phyloP scores from a whole-genome alignment of 345 rosid genomes.

The Rhizophora mangle region DNA sequence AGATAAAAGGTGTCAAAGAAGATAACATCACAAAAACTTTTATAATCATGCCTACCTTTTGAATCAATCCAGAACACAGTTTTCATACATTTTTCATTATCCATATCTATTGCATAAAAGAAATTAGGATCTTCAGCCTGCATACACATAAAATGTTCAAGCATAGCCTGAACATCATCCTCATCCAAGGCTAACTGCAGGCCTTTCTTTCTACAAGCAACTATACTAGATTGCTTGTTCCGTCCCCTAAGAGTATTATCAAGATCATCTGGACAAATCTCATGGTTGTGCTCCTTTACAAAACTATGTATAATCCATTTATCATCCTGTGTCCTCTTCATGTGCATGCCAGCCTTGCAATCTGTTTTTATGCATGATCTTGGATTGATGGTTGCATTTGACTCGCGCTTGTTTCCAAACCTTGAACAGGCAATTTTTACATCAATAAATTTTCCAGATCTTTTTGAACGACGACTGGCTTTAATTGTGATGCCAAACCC shows the following conservation, averaged over 20 bases:
- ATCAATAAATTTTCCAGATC: conserved; percentile 47
- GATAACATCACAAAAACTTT: conserved; percentile 35
- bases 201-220: conserved; percentile 30
- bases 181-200: conserved; percentile 33
- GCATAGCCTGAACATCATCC: conserved; percentile 31
- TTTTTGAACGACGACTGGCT: conserved; percentile 49
- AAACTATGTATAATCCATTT: conserved; percentile 37
- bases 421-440: conserved; percentile 50
- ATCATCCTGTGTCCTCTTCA: conserved; percentile 42
- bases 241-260: conserved; percentile 25
- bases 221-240: conserved; percentile 30
- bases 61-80: conserved; percentile 45
- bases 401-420: conserved; percentile 43
- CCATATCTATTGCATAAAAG: conserved; percentile 40
- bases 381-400: conserved; percentile 23
- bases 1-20: conserved; percentile 37
- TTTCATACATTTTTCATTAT: conserved; percentile 32
- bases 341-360: conserved; percentile 49
- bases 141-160: conserved; percentile 34
- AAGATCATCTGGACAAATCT: conserved; percentile 34
- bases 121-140: conserved; percentile 39
- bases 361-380: conserved; percentile 38
- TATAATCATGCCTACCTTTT: conserved; percentile 36
- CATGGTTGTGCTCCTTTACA: conserved; percentile 44
- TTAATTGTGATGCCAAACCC: conserved; percentile 49